Percentiles rank a stretch among this genome's conserved stretches.
These are phyloP conservation scores for Orbilia blumenaviensis DNA, from an alignment of 2,329 filamentous ascomycete genomes.

Conservation along the genomic window DNA sequence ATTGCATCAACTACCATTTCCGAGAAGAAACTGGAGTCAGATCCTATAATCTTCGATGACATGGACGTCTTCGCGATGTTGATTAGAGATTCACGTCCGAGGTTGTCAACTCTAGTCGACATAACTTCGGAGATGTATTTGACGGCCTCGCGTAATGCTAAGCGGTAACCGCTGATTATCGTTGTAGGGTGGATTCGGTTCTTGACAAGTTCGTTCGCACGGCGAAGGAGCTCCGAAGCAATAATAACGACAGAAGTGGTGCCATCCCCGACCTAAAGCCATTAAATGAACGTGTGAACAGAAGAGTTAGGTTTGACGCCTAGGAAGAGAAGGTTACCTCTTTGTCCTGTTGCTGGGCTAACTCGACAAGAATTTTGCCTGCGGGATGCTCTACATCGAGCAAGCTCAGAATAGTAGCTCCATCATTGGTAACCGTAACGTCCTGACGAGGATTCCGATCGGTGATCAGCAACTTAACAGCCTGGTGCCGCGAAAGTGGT, in stretches of 20 bases:
- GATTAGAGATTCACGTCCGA: conserved; percentile 88
- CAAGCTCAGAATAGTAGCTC: conserved; percentile 92
- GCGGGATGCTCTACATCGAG: conserved; percentile 98
- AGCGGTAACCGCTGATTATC: conserved; percentile 96
- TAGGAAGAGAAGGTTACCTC: conserved; percentile 68
- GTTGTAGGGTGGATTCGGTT: conserved; percentile 99
- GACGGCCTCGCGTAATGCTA: conserved; percentile 93
- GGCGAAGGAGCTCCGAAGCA: conserved; percentile 88
- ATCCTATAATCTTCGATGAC: conserved; percentile 98
- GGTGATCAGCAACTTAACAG: neutral
- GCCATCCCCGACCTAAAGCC: conserved; percentile 80
- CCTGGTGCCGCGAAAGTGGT: neutral
- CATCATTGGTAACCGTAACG: conserved; percentile 98
- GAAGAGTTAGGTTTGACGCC: neutral
- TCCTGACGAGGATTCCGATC: conserved; percentile 64
- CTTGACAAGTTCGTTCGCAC: conserved; percentile 98
- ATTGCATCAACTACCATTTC: conserved; percentile 98
- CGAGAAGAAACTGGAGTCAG: conserved; percentile 95
- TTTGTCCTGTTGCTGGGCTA: conserved; percentile 98
- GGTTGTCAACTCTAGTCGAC: conserved; percentile 90
- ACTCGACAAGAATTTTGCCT: conserved; percentile 96
- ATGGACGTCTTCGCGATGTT: conserved; percentile 99
- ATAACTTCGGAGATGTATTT: conserved; percentile 99
- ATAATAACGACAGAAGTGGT: conserved; percentile 98
- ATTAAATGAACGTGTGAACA: neutral